Evolutionary conservation across 306 rosid genomes (phyloP), one percentile per base, ranked within the genome.

Genomic region (Trifolium fragiferum): DNA sequence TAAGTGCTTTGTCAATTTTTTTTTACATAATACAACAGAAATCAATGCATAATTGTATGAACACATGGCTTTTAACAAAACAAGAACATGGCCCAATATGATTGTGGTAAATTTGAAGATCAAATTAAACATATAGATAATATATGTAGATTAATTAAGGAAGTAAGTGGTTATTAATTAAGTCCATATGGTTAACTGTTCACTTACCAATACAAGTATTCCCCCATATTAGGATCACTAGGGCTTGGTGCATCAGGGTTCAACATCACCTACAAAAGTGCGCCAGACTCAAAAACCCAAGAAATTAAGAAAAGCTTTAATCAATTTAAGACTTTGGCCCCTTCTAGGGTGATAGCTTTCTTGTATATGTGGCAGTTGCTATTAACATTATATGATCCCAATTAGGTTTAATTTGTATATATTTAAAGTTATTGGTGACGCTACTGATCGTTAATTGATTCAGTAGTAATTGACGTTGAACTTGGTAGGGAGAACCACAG

Each of bases 241-340:
- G 85, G 82, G 73, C 82, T 82, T 11, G 85, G 85, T 67, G 80
- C 82, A 68, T 82, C 85, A 16, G 80, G 85, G 57, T 77, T 76
- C 65, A 77, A 82, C 85, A 82, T 53, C 4, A 82, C 49, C 85
- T 82, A 72, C 14, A 61, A 77, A 77, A 54, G 15, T 68, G 38
- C n/a, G 32, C 25, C 37, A 7, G 19, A 20, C 9, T 75, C 79
- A 65, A 18, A 32, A 47, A 12, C 23, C 18, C n/a, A 5, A 43
- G 44, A 18, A 9, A n/a, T n/a, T n/a, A n/a, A n/a, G 7, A 53
- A 53, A 53, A 53, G 0, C 14, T 8, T 9, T 19, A 53, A 53
- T 53, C 54, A 49, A 49, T n/a, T 49, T 19, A 49, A 49, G 18
- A 49, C 6, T n/a, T 49, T 49, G 54, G 3, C 27, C 60, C 32